Base-by-base conservation (phyloP, 2,329 filamentous ascomycete genomes). In the Aspergillus luchuensis region DNA sequence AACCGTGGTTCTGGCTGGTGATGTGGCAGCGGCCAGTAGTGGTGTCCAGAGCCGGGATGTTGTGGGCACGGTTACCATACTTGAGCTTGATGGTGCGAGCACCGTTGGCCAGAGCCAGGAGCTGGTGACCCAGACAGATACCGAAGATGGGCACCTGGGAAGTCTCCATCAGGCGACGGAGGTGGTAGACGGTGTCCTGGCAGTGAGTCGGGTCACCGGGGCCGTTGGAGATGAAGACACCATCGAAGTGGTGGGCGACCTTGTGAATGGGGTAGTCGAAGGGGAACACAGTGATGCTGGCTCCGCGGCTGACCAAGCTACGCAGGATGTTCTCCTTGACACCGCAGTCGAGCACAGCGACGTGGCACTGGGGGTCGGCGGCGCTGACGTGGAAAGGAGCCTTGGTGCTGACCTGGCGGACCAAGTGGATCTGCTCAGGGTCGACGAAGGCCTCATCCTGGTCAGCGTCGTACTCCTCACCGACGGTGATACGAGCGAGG, bases 251-350 rank as follows among this genome's bases (percentile, higher is more conserved):
- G 79, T 96, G 91, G 59, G 95, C 91, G 39, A 97, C 91, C 85
- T 98, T 97, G 86, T 98, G 93, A 76, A 99, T 95, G 56, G 93
- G 94, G 82, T 95, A 98, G 82, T 98, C 89, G 80, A 90, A 97
- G 61, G 95, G 95, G 84, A 99, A 96, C 71, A 92, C 91, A 43
- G 95, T 98, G 66, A 96, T 91, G 65, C 91, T 93, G 57, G 93
- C 91, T 63, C 95, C 95, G 66, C 95, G 92, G 79, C 86, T 89
- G 73, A 98, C 93, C 62, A 99, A 84, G 77, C 91, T 96, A 73
- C 95, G 92, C 62, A 99, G 88, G 72, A 99, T 99, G 83, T 99
- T 99, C 86, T 99, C 95, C 87, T 99, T 99, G 69, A 98, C 95
- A 83, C 95, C 95, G 74, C 95, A 99, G 81, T 99, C 95, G 75